Evolutionary conservation across 306 rosid species (phyloP).

Genomic region (Arachis stenosperma): DNA sequence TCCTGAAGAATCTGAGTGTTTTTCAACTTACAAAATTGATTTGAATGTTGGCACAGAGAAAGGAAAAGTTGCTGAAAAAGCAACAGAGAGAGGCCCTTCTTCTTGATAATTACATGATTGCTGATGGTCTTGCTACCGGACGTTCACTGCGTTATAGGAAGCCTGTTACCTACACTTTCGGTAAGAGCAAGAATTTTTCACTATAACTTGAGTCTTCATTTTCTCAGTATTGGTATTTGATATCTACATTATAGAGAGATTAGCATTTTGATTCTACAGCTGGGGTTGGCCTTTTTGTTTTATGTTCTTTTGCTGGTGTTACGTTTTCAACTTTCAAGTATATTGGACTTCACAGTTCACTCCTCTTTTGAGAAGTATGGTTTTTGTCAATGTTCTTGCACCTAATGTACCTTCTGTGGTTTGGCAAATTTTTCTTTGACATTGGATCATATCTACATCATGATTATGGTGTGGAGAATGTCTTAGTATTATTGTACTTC

Average conservation of each 20-base stretch:
- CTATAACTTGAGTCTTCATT: conserved; percentile 13
- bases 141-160: conserved; percentile 99
- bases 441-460: conserved; percentile 1
- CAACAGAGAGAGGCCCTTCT: conserved; percentile 98
- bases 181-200: conserved; percentile 55
- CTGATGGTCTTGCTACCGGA: conserved; percentile 89
- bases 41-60: conserved; percentile 62
- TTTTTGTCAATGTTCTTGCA: conserved; percentile 15
- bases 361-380: not conserved
- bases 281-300: conserved; percentile 24
- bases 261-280: conserved; percentile 25
- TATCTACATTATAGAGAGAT: conserved; percentile 3
- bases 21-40: conserved; percentile 21
- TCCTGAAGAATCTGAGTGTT: conserved; percentile 26
- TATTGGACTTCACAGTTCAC: not conserved
- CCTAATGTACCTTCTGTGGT: not conserved
- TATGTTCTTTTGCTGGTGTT: conserved; percentile 9
- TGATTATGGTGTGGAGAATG: not conserved
- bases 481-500: not conserved
- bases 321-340: conserved; percentile 11
- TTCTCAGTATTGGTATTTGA: conserved; percentile 31
- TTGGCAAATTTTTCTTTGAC: not conserved
- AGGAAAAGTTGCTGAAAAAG: conserved; percentile 92
- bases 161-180: conserved; percentile 96
- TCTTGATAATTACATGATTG: conserved; percentile 76